Evolutionary conservation across 164 flowering plant genomes (phyloP).

Genomic region (Nelumbo lutea): DNA sequence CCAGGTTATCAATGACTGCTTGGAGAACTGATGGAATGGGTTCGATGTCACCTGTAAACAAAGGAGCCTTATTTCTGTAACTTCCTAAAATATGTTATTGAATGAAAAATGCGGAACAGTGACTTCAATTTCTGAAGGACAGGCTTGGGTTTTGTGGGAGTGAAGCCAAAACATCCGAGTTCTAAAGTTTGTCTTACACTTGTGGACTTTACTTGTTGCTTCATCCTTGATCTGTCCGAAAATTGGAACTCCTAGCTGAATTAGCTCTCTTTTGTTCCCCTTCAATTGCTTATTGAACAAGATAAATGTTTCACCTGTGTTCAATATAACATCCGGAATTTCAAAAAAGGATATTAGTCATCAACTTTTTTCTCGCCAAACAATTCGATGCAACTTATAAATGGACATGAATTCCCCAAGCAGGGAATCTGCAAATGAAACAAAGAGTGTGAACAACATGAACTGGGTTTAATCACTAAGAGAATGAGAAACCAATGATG

Average conservation of each 20-base stretch:
- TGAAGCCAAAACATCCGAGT: background rate
- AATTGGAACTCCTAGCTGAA: slow-evolving; percentile 90
- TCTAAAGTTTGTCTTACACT: slow-evolving; percentile 22
- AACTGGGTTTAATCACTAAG: background rate
- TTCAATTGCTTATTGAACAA: slow-evolving; percentile 85
- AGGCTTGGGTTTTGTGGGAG: background rate
- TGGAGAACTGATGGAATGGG: slow-evolving; percentile 76
- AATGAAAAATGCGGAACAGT: background rate
- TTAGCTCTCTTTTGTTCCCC: slow-evolving; percentile 81
- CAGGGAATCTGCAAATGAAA: background rate
- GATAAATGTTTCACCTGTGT: slow-evolving; percentile 76
- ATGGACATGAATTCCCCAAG: background rate
- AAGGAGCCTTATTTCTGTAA: background rate
- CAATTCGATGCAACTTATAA: background rate
- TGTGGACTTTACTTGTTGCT: slow-evolving; percentile 27
- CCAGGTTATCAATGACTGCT: slow-evolving; percentile 67
- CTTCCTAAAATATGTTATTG: background rate
- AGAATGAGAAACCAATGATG: background rate
- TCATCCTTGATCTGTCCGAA: slow-evolving; percentile 73
- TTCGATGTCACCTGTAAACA: slow-evolving; percentile 54
- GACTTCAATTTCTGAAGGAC: background rate
- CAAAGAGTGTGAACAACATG: too few relatives aligned
- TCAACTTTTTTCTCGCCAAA: background rate
- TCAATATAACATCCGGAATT: slow-evolving; percentile 5
- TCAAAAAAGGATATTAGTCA: background rate